These are phyloP conservation scores for Adansonia gregorii DNA, from an alignment of 441 rosid genomes.

Conservation along the genomic window DNA sequence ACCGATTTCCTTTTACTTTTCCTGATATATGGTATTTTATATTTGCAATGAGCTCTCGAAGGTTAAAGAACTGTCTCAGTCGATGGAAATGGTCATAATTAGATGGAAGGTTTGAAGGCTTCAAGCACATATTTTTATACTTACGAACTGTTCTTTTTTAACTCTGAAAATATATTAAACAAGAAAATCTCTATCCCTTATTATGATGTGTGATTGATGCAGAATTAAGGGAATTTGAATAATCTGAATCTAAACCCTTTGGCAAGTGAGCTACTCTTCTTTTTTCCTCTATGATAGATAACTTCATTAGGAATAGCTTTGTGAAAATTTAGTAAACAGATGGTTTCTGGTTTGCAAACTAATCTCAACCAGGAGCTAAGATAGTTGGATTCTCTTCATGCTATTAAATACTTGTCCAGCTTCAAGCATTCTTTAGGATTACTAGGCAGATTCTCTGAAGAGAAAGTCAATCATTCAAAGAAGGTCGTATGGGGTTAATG, in stretches of 20 bases:
- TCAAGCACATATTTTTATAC: background rate
- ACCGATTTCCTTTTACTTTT: too few species aligned
- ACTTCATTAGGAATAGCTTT: background rate
- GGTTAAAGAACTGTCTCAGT: too few species aligned
- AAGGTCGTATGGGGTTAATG: background rate
- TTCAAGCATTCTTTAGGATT: background rate
- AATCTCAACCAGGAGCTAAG: background rate
- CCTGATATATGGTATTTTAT: too few species aligned
- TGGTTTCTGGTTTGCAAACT: background rate
- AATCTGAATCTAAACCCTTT: background rate
- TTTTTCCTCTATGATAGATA: background rate
- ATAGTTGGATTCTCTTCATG: background rate
- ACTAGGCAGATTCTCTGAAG: background rate
- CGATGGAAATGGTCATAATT: too few species aligned
- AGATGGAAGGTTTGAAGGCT: background rate
- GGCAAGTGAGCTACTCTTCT: background rate
- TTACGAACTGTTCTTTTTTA: background rate
- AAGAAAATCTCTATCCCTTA: background rate
- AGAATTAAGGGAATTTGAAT: background rate
- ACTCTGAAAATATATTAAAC: background rate
- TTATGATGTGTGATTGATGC: background rate
- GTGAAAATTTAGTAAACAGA: slow-evolving; percentile 1
- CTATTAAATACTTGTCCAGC: background rate
- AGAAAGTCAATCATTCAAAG: background rate
- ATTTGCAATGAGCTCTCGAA: too few species aligned